Evolutionary conservation across 176 grass and related monocot genomes (phyloP), one percentile per base, ranked within the genome.

Genomic region (Eleusine coracana): DNA sequence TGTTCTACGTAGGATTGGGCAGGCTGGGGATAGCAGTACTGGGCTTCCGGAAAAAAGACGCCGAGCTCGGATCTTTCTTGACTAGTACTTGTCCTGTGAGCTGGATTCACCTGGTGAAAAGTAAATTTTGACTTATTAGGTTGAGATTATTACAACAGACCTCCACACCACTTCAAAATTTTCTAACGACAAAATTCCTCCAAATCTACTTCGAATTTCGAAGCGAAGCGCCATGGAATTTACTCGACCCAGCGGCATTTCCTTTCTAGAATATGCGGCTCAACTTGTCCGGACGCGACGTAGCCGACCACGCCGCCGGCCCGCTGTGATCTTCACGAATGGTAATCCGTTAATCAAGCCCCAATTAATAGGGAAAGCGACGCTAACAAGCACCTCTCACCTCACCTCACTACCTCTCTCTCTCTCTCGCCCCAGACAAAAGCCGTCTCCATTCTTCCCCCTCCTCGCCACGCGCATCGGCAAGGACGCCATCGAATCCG

Each of bases 401-500:
- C 14, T 50, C 70, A 59, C 21, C 21, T 56, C 17, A 56, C 52
- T 46, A 10, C 31, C 31, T 34, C 31, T 34, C 31, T 34, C 9
- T 44, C 4, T 21, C 5, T 16, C 70, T 17, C 63, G 34, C 21
- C 60, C 25, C 17, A 37, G 23, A n/a, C 71, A 38, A 55, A 55
- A 42, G 29, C 17, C 42, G 9, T 48, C 31, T 18, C 20, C 66
- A 25, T 25, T 63, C 49, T 58, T 0, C 52, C 78, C 71, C 29
- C 23, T 36, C 29, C 23, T 36, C 46, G 60, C 61, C 77, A 62
- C 59, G 59, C 63, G 70, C 60, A 67, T 36, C 77, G 10, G 29
- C 61, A 34, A 34, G 31, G 70, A 6, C 60, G 41, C 84, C 78
- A 36, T 34, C 59, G 69, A 64, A 81, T 37, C 73, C 67, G 34